A percentile compares a stretch with the other conserved stretches of the same genome.
phyloP scores from a whole-genome alignment of 768 basidiomycete genomes.

The Tricholoma furcatifolium region DNA sequence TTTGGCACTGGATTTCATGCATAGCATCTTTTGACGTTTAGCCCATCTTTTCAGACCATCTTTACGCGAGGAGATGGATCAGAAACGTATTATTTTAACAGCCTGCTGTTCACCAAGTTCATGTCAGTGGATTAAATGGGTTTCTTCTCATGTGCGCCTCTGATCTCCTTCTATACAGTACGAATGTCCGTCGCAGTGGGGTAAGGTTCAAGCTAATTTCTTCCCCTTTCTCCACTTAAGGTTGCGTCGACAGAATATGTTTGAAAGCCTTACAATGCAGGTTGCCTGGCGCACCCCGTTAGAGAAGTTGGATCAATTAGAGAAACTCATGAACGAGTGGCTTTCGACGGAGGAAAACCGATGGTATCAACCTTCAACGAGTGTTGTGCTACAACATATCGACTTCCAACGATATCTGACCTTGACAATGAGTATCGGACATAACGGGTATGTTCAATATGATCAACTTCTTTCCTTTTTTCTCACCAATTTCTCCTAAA shows the following conservation, averaged over 20 bases:
- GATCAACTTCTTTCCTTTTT: neutral
- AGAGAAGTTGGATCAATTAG: conserved; percentile 68
- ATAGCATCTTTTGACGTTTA: neutral
- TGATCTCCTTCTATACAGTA: conserved; percentile 33
- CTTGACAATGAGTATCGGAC: conserved; percentile 63
- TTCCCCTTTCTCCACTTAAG: conserved; percentile 10
- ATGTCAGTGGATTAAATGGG: conserved; percentile 43
- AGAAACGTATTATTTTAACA: conserved; percentile 81
- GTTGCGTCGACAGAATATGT: conserved; percentile 55
- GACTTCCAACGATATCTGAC: conserved; percentile 65
- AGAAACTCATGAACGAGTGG: conserved; percentile 70
- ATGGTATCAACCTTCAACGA: conserved; percentile 73
- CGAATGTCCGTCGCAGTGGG: conserved; percentile 72
- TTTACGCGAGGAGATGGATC: conserved; percentile 74
- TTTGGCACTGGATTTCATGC: neutral
- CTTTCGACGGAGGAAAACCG: conserved; percentile 76
- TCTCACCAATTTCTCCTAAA: neutral
- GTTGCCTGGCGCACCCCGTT: conserved; percentile 75
- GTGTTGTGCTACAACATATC: conserved; percentile 61
- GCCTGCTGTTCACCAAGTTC: conserved; percentile 71
- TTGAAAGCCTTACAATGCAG: conserved; percentile 65
- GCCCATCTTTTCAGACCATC: conserved; percentile 43
- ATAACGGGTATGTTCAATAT: conserved; percentile 41
- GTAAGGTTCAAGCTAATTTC: conserved; percentile 30
- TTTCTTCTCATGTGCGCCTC: neutral